A percentile compares a stretch with the other conserved stretches of the same genome.
Evolutionary conservation across 257 asterid genomes (phyloP).

Genomic region (Gynochthodes officinalis): DNA sequence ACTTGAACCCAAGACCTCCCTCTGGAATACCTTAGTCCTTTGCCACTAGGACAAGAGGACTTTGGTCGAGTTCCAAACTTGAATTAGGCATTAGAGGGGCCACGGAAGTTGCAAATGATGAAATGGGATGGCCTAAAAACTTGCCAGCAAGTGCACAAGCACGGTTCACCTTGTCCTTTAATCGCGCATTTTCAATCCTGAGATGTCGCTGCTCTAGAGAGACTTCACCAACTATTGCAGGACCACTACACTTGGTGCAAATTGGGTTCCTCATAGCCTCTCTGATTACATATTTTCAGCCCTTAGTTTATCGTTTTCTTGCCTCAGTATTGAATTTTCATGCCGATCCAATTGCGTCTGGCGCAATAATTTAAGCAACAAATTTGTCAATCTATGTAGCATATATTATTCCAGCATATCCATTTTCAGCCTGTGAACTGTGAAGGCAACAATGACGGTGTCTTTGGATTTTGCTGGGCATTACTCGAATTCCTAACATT

Average conservation of each 20-base stretch:
- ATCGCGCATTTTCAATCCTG: constrained; percentile 47
- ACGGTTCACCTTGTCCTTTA: constrained; percentile 51
- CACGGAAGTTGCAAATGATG: constrained; percentile 28
- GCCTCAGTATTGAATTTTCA: constrained; percentile 49
- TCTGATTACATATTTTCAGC: constrained; percentile 51
- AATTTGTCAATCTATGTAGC: constrained; percentile 2
- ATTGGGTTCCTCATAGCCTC: constrained; percentile 57
- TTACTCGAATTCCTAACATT: constrained; percentile 8
- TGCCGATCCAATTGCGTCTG: constrained; percentile 61
- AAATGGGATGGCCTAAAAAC: constrained; percentile 47
- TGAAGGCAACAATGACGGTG: constrained; percentile 67
- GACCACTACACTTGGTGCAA: constrained; percentile 53
- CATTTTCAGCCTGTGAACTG: constrained; percentile 47
- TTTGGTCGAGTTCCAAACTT: too few species aligned
- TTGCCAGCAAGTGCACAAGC: constrained; percentile 58
- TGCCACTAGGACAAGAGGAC: too few species aligned
- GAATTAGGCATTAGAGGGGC: constrained; percentile 50
- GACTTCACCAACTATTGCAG: constrained; percentile 52
- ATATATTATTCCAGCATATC: not conserved
- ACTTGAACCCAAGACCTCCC: too few species aligned
- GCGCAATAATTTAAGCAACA: constrained; percentile 11
- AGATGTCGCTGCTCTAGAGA: constrained; percentile 55
- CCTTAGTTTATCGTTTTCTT: constrained; percentile 53
- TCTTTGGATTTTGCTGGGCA: constrained; percentile 33
- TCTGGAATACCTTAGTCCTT: too few species aligned